Evolutionary conservation across 2,329 filamentous ascomycete genomes (phyloP), one percentile per base, ranked within the genome.

Genomic region (Sclerotinia borealis): DNA sequence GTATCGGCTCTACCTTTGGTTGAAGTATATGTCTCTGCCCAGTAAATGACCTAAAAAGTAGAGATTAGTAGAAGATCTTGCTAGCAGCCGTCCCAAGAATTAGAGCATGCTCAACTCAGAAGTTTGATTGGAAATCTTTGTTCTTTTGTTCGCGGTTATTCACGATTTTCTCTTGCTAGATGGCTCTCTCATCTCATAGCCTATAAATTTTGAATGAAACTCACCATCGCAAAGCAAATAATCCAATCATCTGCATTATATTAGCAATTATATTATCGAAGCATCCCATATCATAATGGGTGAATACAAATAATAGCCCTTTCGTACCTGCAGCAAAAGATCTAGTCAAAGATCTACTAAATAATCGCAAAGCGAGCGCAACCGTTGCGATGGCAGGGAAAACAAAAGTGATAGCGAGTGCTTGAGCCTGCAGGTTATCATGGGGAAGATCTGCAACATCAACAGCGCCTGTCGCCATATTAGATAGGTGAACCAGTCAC

Each of bases 281-380:
- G 10, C 10, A 9, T 41, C 7, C 1, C 11, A 15, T 22, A 19
- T 29, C 22, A 31, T 7, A 17, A 31, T 22, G n/a, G 27, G n/a
- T 11, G 29, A 39, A 31, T 17, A 25, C 2, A 78, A 69, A 10
- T 79, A 68, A 49, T 79, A 75, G n/a, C 27, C 31, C 19, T 29
- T 4, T 48, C 41, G 7, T 45, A 61, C 55, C 55, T 59, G 43
- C 39, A 27, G 15, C 55, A 36, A 59, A 59, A 9, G 55, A 59
- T 37, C 55, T 49, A 27, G 41, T 59, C 41, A 59, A 37, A 22
- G 55, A 48, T 47, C 55, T 34, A 48, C 55, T 59, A 10, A 41
- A 49, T n/a, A 59, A 48, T 5, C 55, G 41, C 22, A 59, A 36
- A 50, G 17, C 36, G 19, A 27, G 34, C 48, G 61, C 59, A 17